These are phyloP conservation scores for Penicillium freii DNA, from an alignment of 2,329 filamentous ascomycete species.

Conservation along the genomic window DNA sequence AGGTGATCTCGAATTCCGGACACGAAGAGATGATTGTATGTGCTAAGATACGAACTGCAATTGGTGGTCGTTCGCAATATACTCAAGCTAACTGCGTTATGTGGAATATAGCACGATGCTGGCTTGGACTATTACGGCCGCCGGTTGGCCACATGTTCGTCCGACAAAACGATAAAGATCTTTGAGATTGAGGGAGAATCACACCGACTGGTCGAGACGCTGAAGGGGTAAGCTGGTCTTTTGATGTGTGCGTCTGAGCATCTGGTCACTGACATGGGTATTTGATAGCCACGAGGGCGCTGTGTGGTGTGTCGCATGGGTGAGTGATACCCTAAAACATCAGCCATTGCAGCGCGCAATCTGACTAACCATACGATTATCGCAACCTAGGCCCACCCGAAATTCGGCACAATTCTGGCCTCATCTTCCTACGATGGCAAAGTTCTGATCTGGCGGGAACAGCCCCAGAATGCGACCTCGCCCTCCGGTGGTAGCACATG, in stretches of 20 bases:
- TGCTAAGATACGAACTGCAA: slow-evolving; percentile 28
- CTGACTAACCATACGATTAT: slow-evolving; percentile 8
- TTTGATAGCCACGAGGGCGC: slow-evolving; percentile 81
- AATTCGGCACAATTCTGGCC: slow-evolving; percentile 96
- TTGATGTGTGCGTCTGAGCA: background rate
- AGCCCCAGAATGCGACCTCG: slow-evolving; percentile 46
- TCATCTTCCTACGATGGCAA: slow-evolving; percentile 96
- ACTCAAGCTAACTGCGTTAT: slow-evolving; percentile 6
- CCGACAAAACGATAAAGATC: slow-evolving; percentile 98
- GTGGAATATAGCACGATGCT: slow-evolving; percentile 73
- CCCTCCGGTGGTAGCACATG: slow-evolving; percentile 56
- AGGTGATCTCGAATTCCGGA: slow-evolving; percentile 79
- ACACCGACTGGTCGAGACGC: slow-evolving; percentile 84
- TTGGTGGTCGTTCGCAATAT: background rate
- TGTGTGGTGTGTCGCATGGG: slow-evolving; percentile 96
- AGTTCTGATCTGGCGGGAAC: slow-evolving; percentile 97
- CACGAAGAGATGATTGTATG: slow-evolving; percentile 99
- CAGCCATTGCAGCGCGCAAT: background rate
- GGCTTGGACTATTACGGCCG: slow-evolving; percentile 98
- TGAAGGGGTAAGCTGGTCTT: slow-evolving; percentile 70
- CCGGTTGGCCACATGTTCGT: slow-evolving; percentile 93
- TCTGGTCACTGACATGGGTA: slow-evolving; percentile 12
- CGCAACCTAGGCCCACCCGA: slow-evolving; percentile 70
- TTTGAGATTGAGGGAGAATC: slow-evolving; percentile 95
- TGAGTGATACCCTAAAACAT: slow-evolving; percentile 34